Percentiles rank a stretch among this genome's conserved stretches.
Evolutionary conservation across 2,329 filamentous ascomycete genomes (phyloP).

Genomic region (Phaeomoniella chlamydospora): DNA sequence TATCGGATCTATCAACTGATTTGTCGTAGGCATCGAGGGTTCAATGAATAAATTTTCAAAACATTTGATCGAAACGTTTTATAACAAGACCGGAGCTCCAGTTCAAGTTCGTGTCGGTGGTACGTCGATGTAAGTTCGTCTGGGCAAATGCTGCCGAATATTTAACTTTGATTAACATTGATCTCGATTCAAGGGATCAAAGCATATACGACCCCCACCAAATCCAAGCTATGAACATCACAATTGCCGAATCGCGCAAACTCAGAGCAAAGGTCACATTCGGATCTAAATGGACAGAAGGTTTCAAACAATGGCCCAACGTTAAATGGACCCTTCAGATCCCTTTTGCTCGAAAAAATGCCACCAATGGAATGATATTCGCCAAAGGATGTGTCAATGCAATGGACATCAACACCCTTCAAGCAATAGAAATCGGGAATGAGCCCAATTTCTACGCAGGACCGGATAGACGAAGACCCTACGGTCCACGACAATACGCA

Average conservation of each 20-base stretch:
- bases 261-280: neutral
- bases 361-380: neutral
- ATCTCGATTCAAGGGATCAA: neutral
- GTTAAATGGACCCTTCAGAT: neutral
- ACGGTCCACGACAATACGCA: neutral
- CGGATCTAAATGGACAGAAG: neutral
- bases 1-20: too few species aligned
- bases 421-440: slow-evolving; percentile 1
- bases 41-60: too few species aligned
- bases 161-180: neutral
- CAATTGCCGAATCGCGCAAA: neutral
- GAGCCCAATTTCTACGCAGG: slow-evolving; percentile 1
- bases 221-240: neutral
- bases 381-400: neutral
- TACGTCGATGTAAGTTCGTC: neutral
- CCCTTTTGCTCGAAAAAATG: neutral
- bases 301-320: neutral
- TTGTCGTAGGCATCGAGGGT: too few species aligned
- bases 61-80: neutral
- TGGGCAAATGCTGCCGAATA: too few species aligned
- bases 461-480: too few species aligned
- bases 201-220: neutral
- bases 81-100: neutral
- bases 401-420: neutral
- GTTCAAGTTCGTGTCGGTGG: neutral